Conservation (phyloP, 495 filamentous ascomycete species). For the Neohortaea acidophila region DNA sequence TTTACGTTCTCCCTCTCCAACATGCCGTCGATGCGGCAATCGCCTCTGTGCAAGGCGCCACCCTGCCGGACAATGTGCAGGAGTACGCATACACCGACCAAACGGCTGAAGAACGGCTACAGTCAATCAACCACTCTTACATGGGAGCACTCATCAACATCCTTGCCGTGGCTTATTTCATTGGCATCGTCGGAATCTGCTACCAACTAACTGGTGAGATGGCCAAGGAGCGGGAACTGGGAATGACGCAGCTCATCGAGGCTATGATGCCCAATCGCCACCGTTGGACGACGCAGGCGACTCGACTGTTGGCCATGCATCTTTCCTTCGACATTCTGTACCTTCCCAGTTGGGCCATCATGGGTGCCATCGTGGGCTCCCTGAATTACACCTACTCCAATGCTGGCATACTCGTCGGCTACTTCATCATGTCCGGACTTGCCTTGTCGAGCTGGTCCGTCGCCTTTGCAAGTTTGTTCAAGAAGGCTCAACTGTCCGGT, state of each 20-base stretch:
- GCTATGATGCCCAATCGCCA: conserved; percentile 29
- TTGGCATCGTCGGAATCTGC: conserved; percentile 60
- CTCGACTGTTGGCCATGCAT: conserved; percentile 25
- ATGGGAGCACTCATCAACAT: conserved; percentile 53
- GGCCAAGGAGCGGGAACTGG: conserved; percentile 29
- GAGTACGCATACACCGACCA: conserved; percentile 61
- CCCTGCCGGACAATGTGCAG: conserved; percentile 26
- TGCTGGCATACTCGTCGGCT: conserved; percentile 28
- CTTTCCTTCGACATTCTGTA: conserved; percentile 33
- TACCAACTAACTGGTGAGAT: conserved; percentile 41
- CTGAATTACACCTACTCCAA: conserved; percentile 29
- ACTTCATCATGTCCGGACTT: conserved; percentile 28
- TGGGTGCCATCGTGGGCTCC: conserved; percentile 24
- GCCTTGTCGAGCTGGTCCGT: conserved; percentile 31
- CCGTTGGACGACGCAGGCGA: conserved; percentile 26
- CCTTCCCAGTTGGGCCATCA: conserved; percentile 31
- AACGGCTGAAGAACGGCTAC: conserved; percentile 46
- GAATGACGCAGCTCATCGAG: conserved; percentile 29
- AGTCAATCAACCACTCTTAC: conserved; percentile 46
- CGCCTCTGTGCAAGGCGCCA: conserved; percentile 31
- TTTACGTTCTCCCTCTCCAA: conserved; percentile 65
- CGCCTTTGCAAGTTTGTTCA: conserved; percentile 31
- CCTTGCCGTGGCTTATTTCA: conserved; percentile 52
- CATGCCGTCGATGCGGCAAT: conserved; percentile 62
- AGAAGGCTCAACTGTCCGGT: conserved; percentile 34